Base-by-base conservation (phyloP, 2,329 filamentous ascomycete species). In the Aspergillus sp. region DNA sequence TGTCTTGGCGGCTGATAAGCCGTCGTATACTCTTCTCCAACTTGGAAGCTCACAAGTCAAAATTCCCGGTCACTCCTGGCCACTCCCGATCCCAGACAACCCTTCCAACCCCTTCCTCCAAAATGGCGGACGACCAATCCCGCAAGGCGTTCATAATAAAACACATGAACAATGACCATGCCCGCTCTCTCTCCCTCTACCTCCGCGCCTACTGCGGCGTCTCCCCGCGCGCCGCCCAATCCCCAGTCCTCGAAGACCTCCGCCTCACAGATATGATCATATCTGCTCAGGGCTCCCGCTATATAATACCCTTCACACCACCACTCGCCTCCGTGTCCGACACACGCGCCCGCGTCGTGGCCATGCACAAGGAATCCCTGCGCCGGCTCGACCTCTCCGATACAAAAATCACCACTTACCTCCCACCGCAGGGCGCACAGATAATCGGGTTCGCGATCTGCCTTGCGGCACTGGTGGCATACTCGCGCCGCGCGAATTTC, bases 91-190 rank as follows among this genome's bases (percentile, higher is more conserved):
- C 20, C 36, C 18, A 38, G 36, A 48, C 41, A 47, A 30, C 8
- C 7, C 26, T 12, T 30, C 9, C 22, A 17, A 13, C 3, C 7
- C 12, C 30, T n/a, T 18, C 12, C 32, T 9, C 13, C 20, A 56
- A 26, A 30, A 53, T 58, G 54, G 38, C 48, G 17, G 44, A 54
- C 52, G 60, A 43, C 51, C 69, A 67, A 62, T 62, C 67, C 5
- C 75, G 79, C 57, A 85, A 85, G 68, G 67, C 79, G 57, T 85
- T 87, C 57, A 87, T 91, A 72, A 84, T 93, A 69, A 80, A 80
- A 34, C 93, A 97, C 79, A 95, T 97, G 90, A 96, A 97, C 77
- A 79, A 80, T 43, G 89, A 93, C 74, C 93, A 96, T 76, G 78
- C 82, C 51, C 82, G 85, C 65, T 90, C 91, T 57, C 85, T 96